These are phyloP conservation scores for Conticribra weissflogii DNA, from an alignment of 108 stramenopile species.

Conservation along the genomic window DNA sequence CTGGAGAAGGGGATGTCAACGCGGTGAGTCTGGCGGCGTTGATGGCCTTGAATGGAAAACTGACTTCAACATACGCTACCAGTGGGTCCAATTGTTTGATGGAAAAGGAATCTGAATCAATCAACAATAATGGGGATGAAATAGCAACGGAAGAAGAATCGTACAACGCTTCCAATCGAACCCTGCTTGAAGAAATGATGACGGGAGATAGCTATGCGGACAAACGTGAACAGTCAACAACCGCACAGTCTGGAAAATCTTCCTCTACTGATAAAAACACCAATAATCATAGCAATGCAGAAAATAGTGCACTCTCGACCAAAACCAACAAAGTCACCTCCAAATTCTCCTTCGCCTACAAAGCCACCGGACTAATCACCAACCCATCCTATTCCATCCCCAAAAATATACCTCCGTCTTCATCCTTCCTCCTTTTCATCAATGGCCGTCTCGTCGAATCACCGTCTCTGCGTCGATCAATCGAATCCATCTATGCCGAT, in stretches of 20 bases:
- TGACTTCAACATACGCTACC: not conserved
- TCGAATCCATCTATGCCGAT: constrained; percentile 87
- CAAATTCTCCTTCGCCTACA: constrained; percentile 55
- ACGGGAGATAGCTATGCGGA: constrained; percentile 20
- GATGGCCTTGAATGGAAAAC: constrained; percentile 22
- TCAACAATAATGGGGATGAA: not conserved
- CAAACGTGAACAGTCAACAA: no score
- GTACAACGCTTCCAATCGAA: constrained; percentile 7
- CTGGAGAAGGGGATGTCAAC: constrained; percentile 49
- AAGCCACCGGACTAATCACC: constrained; percentile 64
- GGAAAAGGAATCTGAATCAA: no score
- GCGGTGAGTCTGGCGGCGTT: constrained; percentile 28
- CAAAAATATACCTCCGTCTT: constrained; percentile 50
- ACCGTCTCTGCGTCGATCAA: constrained; percentile 66
- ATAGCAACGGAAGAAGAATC: not conserved
- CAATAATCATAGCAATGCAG: no score
- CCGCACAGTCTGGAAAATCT: constrained; percentile 2
- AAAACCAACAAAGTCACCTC: constrained; percentile 5
- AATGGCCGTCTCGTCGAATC: constrained; percentile 93
- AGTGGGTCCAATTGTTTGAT: no score
- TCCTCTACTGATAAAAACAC: no score
- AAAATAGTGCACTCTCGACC: no score
- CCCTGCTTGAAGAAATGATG: constrained; percentile 42
- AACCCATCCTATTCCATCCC: constrained; percentile 70
- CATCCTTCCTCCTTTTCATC: constrained; percentile 91